Evolutionary conservation across 495 filamentous ascomycete genomes (phyloP), one percentile per base, ranked within the genome.

Genomic region (Penicillium crystallinum): DNA sequence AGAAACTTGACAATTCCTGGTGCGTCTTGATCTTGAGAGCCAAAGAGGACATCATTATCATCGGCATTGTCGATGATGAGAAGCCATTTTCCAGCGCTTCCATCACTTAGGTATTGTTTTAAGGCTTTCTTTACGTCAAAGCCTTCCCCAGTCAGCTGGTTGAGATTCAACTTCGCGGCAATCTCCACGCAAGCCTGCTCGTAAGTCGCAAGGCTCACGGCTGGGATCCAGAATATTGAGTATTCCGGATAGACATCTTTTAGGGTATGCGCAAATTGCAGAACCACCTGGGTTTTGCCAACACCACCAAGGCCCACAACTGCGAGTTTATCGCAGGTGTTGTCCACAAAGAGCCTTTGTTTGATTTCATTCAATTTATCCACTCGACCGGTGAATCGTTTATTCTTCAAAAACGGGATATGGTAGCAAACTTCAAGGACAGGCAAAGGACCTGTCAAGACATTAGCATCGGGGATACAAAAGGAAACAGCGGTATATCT

Each of bases 271-370:
- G 71, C 70, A 44, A 78, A 47, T 49, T 76, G 67, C n/a, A 83
- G 56, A 1, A 69, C 77, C 8, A 82, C 52, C 57, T 78, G 77
- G 6, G 77, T 77, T 56, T 80, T 81, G 4, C 75, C 76, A 10
- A 76, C 64, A 14, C 75, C 76, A 9, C 75, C 76, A 9, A 77
- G 63, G 1, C 78, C 77, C 4, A 56, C 50, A 18, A 81, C 56
- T 7, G 73, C 55, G 14, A 66, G 23, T 7, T 27, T 3, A 27
- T 27, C 23, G 7, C 23, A 27, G 23, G 23, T 27, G 7, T 27
- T 27, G 23, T 27, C 23, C 3, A 27, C 23, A 27, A 27, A 27
- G 23, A 27, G 23, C 3, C 23, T 27, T 7, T 27, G 23, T 7
- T 27, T 7, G 23, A 27, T 27, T 7, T 3, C 23, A 7, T 3